These are phyloP conservation scores for Tilletia indica DNA, from an alignment of 1,284 basidiomycete genomes.

Conservation along the genomic window DNA sequence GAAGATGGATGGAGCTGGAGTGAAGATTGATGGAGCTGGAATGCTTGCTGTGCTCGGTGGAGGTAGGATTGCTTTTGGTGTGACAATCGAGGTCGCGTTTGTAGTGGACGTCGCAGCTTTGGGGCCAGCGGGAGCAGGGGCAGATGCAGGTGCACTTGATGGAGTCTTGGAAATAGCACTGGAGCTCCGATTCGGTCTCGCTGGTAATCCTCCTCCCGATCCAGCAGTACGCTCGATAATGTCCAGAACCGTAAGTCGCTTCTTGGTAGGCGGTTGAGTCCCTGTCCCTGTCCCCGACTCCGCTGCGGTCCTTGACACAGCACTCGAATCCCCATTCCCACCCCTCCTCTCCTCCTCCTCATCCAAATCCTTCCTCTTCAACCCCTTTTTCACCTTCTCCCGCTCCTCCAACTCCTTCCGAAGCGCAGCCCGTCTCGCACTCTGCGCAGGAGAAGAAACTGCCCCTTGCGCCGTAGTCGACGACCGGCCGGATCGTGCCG, in stretches of 20 bases:
- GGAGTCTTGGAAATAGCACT: no score
- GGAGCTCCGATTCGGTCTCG: not conserved
- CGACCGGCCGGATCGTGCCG: not conserved
- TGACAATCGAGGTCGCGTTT: no score
- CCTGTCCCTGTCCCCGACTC: not conserved
- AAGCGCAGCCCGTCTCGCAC: not conserved
- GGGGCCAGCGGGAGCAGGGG: no score
- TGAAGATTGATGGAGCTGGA: no score
- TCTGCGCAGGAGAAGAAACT: not conserved
- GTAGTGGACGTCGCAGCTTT: no score
- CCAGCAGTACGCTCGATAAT: conserved; percentile 5
- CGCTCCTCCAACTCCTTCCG: conserved; percentile 12
- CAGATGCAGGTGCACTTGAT: no score
- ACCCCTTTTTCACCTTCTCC: not conserved
- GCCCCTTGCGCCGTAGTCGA: not conserved
- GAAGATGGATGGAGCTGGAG: no score
- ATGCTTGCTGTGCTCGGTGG: no score
- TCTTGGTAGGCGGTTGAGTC: not conserved
- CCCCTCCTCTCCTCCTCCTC: not conserved
- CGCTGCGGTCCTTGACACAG: not conserved
- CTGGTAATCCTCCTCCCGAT: not conserved
- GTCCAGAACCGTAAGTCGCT: not conserved
- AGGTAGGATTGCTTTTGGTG: no score
- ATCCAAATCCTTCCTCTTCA: not conserved
- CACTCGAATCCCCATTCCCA: not conserved